A percentile compares a stretch with the other conserved stretches of the same genome.
These are phyloP conservation scores for Cymbidium sinense DNA, from an alignment of 106 monocot species.

Conservation along the genomic window DNA sequence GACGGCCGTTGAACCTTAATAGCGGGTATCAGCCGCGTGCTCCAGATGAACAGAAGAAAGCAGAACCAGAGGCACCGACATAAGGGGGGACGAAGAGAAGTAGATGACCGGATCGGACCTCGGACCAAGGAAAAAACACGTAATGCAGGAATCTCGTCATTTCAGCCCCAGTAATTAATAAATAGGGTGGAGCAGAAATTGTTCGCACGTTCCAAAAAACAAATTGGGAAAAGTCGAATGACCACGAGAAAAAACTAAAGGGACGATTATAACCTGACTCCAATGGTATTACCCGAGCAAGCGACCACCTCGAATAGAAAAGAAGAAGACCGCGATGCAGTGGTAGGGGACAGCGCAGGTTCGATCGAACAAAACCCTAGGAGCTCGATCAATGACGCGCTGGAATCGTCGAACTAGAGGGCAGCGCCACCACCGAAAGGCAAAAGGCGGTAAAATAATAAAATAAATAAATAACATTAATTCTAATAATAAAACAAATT, in stretches of 20 bases:
- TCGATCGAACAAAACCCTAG: constrained; percentile 1
- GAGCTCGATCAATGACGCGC: neutral
- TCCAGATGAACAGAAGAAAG: neutral
- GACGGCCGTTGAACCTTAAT: neutral
- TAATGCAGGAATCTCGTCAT: neutral
- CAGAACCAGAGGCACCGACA: neutral
- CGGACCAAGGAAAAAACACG: neutral
- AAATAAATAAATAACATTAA: too few species aligned
- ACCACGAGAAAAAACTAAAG: too few species aligned
- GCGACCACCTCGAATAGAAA: neutral
- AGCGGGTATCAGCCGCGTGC: neutral
- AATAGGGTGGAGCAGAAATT: neutral
- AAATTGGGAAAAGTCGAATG: neutral
- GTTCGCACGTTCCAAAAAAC: neutral
- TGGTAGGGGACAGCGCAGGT: neutral
- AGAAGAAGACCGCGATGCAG: neutral
- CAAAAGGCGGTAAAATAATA: too few species aligned
- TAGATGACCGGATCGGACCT: neutral
- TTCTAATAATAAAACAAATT: too few species aligned
- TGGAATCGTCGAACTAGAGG: neutral
- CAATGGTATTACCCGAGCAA: neutral
- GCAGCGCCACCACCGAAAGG: too few species aligned
- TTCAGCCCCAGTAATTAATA: neutral
- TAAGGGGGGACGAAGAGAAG: neutral
- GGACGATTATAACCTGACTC: neutral